Base-by-base conservation (phyloP, 2,329 filamentous ascomycete genomes). In the Microascus cirrosus region DNA sequence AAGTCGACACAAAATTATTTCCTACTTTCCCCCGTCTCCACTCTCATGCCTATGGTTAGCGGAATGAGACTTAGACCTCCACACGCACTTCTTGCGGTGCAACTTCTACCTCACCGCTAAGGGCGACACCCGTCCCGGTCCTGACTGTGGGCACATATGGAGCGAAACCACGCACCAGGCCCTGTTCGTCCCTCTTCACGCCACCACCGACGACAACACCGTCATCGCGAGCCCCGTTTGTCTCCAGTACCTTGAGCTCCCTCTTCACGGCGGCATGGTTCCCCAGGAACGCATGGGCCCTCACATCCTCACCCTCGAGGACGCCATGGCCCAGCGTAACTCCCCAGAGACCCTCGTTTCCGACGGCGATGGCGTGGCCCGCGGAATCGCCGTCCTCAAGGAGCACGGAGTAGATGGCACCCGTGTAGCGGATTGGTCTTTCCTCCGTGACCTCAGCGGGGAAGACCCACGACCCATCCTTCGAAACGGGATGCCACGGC, bases 291-390 rank as follows among this genome's bases (percentile, higher is more conserved):
- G 58, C 61, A 63, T 84, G 82, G 0, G 73, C 74, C 24, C 82
- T 72, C 1, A 71, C 68, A 62, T 79, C 76, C 2, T 62, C 64
- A 0, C 64, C 68, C 1, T 60, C 58, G 2, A 69, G 65, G 22
- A 83, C 52, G 0, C 82, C 82, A 63, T 86, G 82, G 1, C 82
- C 83, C 13, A 86, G 69, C 0, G 82, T 81, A 1, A 83, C 80
- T 15, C 77, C 82, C 75, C 78, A 80, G 51, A 72, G 61, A n/a
- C 68, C 68, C 0, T 62, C 5, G 8, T 6, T 25, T 1, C 67
- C 74, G 15, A 81, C 70, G 1, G 66, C 64, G 34, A 85, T 68
- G 0, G 79, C 77, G 62, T 85, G 81, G 0, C 77, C 75, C 8
- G 73, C 71, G 0, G 67, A 52, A 57, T 74, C 67, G 1, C 78